phyloP scores from a whole-genome alignment of 108 stramenopile genomes.

The Cyclotella atomus region DNA sequence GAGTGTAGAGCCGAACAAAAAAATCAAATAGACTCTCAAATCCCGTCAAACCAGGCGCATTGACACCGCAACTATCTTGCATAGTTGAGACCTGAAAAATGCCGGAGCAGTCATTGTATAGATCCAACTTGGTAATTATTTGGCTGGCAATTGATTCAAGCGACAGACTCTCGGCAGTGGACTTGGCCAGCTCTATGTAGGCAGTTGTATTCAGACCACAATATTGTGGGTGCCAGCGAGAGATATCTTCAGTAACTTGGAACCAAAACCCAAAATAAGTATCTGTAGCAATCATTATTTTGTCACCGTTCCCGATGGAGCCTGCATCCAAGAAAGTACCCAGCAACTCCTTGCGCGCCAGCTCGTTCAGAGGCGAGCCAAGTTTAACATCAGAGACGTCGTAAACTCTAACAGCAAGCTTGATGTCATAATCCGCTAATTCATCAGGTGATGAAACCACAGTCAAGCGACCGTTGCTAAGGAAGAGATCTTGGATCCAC shows the following conservation, averaged over 20 bases:
- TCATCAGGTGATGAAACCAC: constrained; percentile 7
- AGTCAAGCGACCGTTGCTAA: constrained; percentile 25
- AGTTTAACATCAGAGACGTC: constrained; percentile 21
- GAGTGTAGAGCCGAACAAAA: constrained; percentile 17
- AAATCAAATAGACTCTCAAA: neutral
- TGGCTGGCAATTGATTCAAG: constrained; percentile 19
- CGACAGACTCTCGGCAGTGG: constrained; percentile 13
- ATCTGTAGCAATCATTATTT: constrained; percentile 9
- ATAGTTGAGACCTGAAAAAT: constrained; percentile 23
- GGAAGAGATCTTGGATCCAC: constrained; percentile 10
- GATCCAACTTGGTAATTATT: constrained; percentile 24
- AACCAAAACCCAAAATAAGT: constrained; percentile 22
- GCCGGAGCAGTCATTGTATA: constrained; percentile 22
- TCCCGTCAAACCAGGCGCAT: constrained; percentile 6
- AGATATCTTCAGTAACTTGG: constrained; percentile 11
- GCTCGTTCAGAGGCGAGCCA: constrained; percentile 19
- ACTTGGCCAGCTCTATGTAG: constrained; percentile 22
- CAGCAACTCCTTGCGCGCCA: constrained; percentile 24
- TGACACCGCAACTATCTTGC: neutral
- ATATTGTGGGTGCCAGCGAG: constrained; percentile 22
- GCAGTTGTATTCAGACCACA: constrained; percentile 25
- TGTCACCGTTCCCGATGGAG: constrained; percentile 18
- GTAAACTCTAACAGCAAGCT: constrained; percentile 11
- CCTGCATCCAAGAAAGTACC: constrained; percentile 17
- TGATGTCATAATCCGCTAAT: constrained; percentile 8